A percentile compares a stretch with the other conserved stretches of the same genome.
Conservation (phyloP, 164 flowering plant species). For the Protea cynaroides region DNA sequence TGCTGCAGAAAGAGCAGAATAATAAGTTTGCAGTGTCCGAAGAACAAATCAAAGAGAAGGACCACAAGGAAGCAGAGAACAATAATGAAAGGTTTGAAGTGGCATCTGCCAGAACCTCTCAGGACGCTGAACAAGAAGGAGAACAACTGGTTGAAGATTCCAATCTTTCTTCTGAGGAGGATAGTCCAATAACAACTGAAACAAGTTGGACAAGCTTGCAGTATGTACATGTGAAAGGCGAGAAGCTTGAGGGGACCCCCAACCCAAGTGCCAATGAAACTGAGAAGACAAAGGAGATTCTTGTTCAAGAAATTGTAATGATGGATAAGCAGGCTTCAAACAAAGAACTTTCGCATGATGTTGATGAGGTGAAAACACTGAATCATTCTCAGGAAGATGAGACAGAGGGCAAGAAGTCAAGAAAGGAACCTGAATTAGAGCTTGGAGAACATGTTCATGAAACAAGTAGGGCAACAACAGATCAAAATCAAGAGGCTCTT, state of each 20-base stretch:
- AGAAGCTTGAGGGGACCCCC: too few relatives aligned
- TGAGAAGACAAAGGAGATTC: neutral
- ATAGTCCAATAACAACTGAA: too few relatives aligned
- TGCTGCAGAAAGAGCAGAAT: neutral
- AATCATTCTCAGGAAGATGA: constrained; percentile 5
- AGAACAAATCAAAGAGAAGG: neutral
- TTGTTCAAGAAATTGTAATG: constrained; percentile 5
- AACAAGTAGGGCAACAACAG: constrained; percentile 5
- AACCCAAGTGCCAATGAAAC: neutral
- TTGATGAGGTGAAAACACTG: constrained; percentile 6
- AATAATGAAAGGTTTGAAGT: neutral
- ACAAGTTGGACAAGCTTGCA: too few relatives aligned
- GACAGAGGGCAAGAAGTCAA: constrained; percentile 5
- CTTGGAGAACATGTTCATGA: constrained; percentile 7
- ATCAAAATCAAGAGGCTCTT: constrained; percentile 8
- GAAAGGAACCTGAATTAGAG: constrained; percentile 3
- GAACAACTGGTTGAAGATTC: too few relatives aligned
- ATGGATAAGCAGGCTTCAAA: constrained; percentile 8
- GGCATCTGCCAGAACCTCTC: too few relatives aligned
- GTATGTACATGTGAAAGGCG: too few relatives aligned
- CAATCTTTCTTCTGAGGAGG: too few relatives aligned
- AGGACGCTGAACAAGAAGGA: too few relatives aligned
- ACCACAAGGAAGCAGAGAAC: constrained; percentile 5
- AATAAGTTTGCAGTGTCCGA: neutral
- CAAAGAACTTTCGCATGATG: constrained; percentile 4